Evolutionary conservation across 1,284 basidiomycete genomes (phyloP).

Genomic region (Cryptococcus hybrid): DNA sequence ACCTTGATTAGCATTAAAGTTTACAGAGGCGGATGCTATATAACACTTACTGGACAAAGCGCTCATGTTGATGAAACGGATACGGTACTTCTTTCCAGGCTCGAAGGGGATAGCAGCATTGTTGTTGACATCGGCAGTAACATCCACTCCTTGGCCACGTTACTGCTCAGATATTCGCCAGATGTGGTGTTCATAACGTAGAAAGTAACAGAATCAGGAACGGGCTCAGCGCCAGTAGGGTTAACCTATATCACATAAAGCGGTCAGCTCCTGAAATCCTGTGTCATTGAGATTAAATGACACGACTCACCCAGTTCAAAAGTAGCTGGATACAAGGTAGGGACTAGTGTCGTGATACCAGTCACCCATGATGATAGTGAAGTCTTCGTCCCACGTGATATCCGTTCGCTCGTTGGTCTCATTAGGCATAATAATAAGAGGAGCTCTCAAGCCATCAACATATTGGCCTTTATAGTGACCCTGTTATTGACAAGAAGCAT

Average conservation of each 20-base stretch:
- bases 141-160: conserved; percentile 26
- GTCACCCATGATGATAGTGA: conserved; percentile 76
- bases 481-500: conserved; percentile 51
- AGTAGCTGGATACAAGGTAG: conserved; percentile 61
- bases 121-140: conserved; percentile 67
- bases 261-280: no score
- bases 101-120: conserved; percentile 81
- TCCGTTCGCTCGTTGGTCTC: conserved; percentile 51
- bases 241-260: neutral
- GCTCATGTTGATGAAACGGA: conserved; percentile 75
- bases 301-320: conserved; percentile 58
- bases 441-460: conserved; percentile 55
- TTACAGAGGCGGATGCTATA: no score
- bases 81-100: conserved; percentile 67
- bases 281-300: no score
- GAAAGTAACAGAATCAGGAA: conserved; percentile 78
- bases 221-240: conserved; percentile 71
- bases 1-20: neutral
- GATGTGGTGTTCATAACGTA: conserved; percentile 67
- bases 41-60: conserved; percentile 42
- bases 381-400: conserved; percentile 81
- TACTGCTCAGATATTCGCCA: conserved; percentile 60
- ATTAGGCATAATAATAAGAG: conserved; percentile 66
- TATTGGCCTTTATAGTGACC: conserved; percentile 70
- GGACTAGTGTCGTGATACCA: conserved; percentile 75